Percentiles rank a stretch among this genome's conserved stretches.
Conservation (phyloP, 768 basidiomycete species). For the Kwoniella dejecticola region DNA sequence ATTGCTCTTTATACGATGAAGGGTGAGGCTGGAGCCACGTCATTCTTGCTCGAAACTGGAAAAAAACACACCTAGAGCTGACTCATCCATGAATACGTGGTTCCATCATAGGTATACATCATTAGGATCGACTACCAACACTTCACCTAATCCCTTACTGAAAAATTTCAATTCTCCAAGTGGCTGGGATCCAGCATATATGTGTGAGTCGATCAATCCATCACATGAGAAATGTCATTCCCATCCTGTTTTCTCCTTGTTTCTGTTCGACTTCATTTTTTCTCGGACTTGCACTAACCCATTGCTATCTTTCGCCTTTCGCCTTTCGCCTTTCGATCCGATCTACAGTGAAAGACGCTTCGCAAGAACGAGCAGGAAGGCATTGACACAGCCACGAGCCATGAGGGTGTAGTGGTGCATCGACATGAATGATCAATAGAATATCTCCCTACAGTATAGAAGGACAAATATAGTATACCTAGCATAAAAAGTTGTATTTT, state of each 20-base stretch:
- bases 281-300: neutral
- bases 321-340: no score
- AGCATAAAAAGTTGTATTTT: neutral
- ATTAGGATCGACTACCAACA: conserved; percentile 92
- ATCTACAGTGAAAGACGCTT: conserved; percentile 23
- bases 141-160: conserved; percentile 86
- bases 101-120: conserved; percentile 78
- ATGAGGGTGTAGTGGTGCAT: no score
- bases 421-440: neutral
- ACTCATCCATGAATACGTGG: neutral
- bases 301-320: neutral
- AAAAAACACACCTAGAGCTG: neutral
- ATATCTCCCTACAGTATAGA: no score
- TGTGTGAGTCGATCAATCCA: conserved; percentile 28
- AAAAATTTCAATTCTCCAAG: conserved; percentile 13
- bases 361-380: conserved; percentile 27
- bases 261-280: neutral
- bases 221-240: neutral
- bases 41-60: neutral
- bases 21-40: no score
- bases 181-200: conserved; percentile 50
- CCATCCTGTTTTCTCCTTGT: neutral
- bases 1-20: conserved; percentile 85
- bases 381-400: conserved; percentile 3
- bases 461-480: neutral